Evolutionary conservation across 2,329 filamentous ascomycete species (phyloP).

Genomic region (Clonostachys byssicola): DNA sequence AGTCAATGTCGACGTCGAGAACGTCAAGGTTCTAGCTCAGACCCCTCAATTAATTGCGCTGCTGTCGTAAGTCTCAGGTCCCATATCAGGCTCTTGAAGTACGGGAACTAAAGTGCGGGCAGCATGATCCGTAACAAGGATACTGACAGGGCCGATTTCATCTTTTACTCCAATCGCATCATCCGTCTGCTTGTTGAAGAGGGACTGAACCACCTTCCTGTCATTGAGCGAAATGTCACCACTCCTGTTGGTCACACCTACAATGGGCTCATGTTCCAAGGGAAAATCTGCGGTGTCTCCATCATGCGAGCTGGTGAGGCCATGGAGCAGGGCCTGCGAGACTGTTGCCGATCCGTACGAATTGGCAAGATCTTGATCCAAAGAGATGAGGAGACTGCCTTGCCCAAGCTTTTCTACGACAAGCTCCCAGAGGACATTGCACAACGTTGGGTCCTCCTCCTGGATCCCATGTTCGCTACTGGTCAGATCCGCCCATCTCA

Average conservation of each 20-base stretch:
- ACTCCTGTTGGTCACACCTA: slow-evolving; percentile 89
- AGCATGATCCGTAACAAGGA: slow-evolving; percentile 94
- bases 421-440: slow-evolving; percentile 94
- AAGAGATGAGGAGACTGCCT: slow-evolving; percentile 88
- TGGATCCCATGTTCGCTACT: slow-evolving; percentile 99
- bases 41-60: slow-evolving; percentile 96
- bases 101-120: slow-evolving; percentile 2
- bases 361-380: slow-evolving; percentile 99
- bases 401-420: slow-evolving; percentile 94
- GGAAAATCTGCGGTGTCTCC: slow-evolving; percentile 96
- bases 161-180: slow-evolving; percentile 98
- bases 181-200: slow-evolving; percentile 96
- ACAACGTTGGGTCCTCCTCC: slow-evolving; percentile 84
- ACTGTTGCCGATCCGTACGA: slow-evolving; percentile 95
- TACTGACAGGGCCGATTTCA: slow-evolving; percentile 91
- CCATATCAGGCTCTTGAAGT: slow-evolving; percentile 6
- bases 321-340: slow-evolving; percentile 94
- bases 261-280: slow-evolving; percentile 89
- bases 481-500: slow-evolving; percentile 45
- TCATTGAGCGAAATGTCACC: slow-evolving; percentile 82
- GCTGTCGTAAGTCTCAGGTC: slow-evolving; percentile 73
- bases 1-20: slow-evolving; percentile 73
- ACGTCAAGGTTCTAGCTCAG: slow-evolving; percentile 86
- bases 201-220: slow-evolving; percentile 92
- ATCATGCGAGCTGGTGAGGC: slow-evolving; percentile 98